These are phyloP conservation scores for Pyricularia grisea DNA, from an alignment of 2,329 filamentous ascomycete genomes.

Conservation along the genomic window DNA sequence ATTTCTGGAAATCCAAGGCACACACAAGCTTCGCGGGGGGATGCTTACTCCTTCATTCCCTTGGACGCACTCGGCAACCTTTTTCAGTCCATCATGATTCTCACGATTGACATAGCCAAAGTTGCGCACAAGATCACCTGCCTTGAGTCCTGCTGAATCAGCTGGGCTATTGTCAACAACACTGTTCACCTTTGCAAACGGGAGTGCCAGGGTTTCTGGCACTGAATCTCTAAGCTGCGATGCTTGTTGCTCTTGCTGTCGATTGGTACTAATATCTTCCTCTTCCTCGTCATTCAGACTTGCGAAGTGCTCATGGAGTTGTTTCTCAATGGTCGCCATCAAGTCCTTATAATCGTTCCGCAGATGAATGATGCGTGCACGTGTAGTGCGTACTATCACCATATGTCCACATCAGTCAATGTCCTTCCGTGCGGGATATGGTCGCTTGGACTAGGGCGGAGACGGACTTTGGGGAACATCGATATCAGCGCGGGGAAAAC, in stretches of 20 bases:
- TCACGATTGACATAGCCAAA: constrained; percentile 78
- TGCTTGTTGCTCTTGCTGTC: background rate
- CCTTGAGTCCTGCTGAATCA: constrained; percentile 67
- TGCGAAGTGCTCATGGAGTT: constrained; percentile 88
- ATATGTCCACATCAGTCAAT: constrained; percentile 7
- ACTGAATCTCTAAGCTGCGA: constrained; percentile 21
- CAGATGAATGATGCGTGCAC: constrained; percentile 78
- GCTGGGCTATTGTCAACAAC: constrained; percentile 74
- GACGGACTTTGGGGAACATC: constrained; percentile 79
- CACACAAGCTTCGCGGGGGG: background rate
- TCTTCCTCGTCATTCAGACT: constrained; percentile 40
- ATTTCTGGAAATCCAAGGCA: background rate
- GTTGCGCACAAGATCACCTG: constrained; percentile 70
- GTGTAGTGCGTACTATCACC: constrained; percentile 73
- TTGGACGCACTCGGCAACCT: constrained; percentile 82
- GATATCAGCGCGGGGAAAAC: constrained; percentile 85
- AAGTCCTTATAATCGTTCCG: constrained; percentile 90
- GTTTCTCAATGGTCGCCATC: constrained; percentile 75
- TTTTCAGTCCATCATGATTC: constrained; percentile 80
- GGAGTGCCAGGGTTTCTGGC: constrained; percentile 26
- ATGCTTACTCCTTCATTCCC: constrained; percentile 76
- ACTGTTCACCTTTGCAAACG: constrained; percentile 86
- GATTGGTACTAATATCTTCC: constrained; percentile 8
- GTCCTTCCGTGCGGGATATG: constrained; percentile 1
- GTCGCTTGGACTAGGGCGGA: background rate